Evolutionary conservation across 2,329 filamentous ascomycete genomes (phyloP), one percentile per base, ranked within the genome.

Genomic region (Shiraia sp.): DNA sequence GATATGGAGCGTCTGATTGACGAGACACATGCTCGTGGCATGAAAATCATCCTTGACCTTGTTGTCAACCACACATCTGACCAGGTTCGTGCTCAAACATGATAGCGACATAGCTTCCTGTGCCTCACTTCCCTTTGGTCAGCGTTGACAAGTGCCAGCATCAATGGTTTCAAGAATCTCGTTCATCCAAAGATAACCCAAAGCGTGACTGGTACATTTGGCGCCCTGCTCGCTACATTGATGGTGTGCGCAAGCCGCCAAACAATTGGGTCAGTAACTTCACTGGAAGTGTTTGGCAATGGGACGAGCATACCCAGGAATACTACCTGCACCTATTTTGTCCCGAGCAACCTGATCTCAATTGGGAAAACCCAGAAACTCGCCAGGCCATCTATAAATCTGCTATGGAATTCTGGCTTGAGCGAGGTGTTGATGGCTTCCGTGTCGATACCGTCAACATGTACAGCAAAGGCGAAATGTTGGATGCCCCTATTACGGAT

Each of bases 301-400:
- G 81, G 73, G 87, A 90, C 55, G 82, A 87, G 51, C 63, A 69
- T n/a, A 88, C 86, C 0, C 75, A 63, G 78, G 33, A 91, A 67
- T 91, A 89, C 65, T 91, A 89, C 57, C 79, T 91, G 0, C 83
- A 87, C 47, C 76, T 93, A 9, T 95, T 89, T 65, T 82, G 85
- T 6, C 79, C 79, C 4, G 82, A 88, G 51, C 88, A 92, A 63
- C 88, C 89, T 0, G 89, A 93, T 55, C 75, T 93, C n/a, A 93
- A 93, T 69, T 93, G 88, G 87, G 86, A 91, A 59, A 87, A 85
- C 42, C 75, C 76, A 0, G 80, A 79, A 8, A 80, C 86, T 0
- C 79, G 87, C 12, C 72, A 80, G 32, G 88, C 87, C 2, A 82
- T 91, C 6, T 87, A 90, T 63, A 76, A 85, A 24, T 56, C 52